phyloP scores from a whole-genome alignment of 2,329 filamentous ascomycete species.

The Alternaria panax region DNA sequence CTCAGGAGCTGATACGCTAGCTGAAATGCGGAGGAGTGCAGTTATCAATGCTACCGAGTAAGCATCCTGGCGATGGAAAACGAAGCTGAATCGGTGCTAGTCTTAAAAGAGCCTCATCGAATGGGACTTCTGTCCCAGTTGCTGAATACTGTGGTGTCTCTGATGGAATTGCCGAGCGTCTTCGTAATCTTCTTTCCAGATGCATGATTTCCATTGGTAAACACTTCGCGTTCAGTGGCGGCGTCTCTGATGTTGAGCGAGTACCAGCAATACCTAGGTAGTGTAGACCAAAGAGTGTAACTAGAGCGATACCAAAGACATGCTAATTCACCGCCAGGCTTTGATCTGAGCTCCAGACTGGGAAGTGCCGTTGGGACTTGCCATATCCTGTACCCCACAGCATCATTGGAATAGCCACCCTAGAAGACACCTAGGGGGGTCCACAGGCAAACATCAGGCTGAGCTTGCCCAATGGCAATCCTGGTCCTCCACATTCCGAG shows the following conservation, averaged over 20 bases:
- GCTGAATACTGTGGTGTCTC: not conserved
- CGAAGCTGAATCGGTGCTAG: conserved; percentile 1
- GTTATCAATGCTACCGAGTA: conserved; percentile 3
- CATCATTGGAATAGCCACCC: conserved; percentile 4
- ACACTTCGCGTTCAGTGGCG: not conserved
- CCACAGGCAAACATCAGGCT: conserved; percentile 6
- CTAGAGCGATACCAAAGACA: not conserved
- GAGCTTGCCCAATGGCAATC: conserved; percentile 2
- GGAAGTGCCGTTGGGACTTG: conserved; percentile 1
- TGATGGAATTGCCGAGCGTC: conserved; percentile 1
- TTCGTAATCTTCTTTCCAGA: not conserved
- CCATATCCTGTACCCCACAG: conserved; percentile 14
- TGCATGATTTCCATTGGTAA: not conserved
- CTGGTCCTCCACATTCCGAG: conserved; percentile 6
- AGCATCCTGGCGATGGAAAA: conserved; percentile 5
- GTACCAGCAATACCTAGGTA: not conserved
- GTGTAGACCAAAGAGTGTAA: too few species aligned
- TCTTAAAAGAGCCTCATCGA: not conserved
- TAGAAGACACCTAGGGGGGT: conserved; percentile 1
- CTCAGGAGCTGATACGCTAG: not conserved
- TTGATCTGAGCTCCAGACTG: not conserved
- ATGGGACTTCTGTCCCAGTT: not conserved
- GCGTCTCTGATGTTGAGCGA: not conserved
- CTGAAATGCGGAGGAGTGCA: not conserved
- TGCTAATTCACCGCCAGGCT: not conserved